These are phyloP conservation scores for Exserohilum rostratum DNA, from an alignment of 2,329 filamentous ascomycete genomes.

Conservation along the genomic window DNA sequence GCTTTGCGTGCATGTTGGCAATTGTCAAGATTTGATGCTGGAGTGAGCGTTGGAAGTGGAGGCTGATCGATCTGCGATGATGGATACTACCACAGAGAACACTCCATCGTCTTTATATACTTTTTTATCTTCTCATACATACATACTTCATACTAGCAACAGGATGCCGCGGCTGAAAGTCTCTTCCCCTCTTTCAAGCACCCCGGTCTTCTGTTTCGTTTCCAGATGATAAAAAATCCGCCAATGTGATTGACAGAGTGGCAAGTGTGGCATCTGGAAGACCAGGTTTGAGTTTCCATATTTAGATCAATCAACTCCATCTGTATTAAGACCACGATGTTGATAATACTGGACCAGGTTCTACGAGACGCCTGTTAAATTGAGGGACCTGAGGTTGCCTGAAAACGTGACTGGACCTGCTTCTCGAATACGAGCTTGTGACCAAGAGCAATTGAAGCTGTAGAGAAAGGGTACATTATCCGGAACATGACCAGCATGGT, in stretches of 20 bases:
- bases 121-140: neutral
- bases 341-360: constrained; percentile 23
- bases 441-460: constrained; percentile 15
- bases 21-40: constrained; percentile 5
- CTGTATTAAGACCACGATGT: constrained; percentile 31
- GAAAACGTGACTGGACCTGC: constrained; percentile 7
- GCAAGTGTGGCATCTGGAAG: constrained; percentile 17
- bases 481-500: constrained; percentile 13
- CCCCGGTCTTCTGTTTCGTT: constrained; percentile 20
- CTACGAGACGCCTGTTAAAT: constrained; percentile 27
- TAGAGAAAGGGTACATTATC: neutral
- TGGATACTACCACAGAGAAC: constrained; percentile 18
- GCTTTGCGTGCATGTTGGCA: constrained; percentile 39
- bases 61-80: constrained; percentile 35
- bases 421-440: constrained; percentile 26
- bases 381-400: constrained; percentile 24
- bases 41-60: constrained; percentile 19
- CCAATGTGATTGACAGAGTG: constrained; percentile 4
- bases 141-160: neutral
- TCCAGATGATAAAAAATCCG: neutral
- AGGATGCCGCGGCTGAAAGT: constrained; percentile 3
- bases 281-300: constrained; percentile 27
- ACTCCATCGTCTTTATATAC: constrained; percentile 34
- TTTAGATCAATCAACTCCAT: too few species aligned
- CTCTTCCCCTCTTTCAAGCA: constrained; percentile 4